phyloP scores from a whole-genome alignment of 148 eudicot species.

The Chenopodium suecicum region DNA sequence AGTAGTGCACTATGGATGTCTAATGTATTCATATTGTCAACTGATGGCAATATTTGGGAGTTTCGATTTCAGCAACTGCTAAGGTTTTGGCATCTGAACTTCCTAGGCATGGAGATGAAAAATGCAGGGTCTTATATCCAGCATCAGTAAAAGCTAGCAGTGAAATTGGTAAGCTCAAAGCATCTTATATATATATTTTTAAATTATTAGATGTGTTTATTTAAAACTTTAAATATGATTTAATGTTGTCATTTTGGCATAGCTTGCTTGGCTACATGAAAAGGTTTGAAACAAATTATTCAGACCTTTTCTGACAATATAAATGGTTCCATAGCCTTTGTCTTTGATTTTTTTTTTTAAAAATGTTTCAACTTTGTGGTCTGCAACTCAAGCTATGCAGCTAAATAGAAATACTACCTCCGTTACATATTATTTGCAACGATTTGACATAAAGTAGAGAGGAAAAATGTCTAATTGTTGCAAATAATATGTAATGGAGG shows the following conservation, averaged over 20 bases:
- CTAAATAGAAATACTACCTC: too few species aligned
- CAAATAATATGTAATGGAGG: too few species aligned
- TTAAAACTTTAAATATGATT: not conserved
- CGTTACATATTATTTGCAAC: too few species aligned
- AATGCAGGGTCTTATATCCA: conserved; percentile 75
- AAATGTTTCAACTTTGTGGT: not conserved
- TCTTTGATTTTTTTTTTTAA: not conserved
- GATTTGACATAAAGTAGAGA: too few species aligned
- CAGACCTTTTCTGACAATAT: not conserved
- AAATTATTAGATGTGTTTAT: not conserved
- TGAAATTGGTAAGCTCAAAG: conserved; percentile 59
- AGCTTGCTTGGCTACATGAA: not conserved
- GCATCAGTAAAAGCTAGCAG: conserved; percentile 89
- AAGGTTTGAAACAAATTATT: not conserved
- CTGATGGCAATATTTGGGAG: not conserved
- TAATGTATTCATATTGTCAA: not conserved
- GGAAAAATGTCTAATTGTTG: too few species aligned
- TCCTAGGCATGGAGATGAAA: conserved; percentile 49
- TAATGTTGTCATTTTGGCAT: not conserved
- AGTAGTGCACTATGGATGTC: not conserved
- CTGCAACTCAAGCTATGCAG: too few species aligned
- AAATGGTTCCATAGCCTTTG: not conserved
- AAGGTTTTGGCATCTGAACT: conserved; percentile 87
- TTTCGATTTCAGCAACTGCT: conserved; percentile 63
- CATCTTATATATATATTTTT: not conserved